These are phyloP conservation scores for Porogramme epimiltina DNA, from an alignment of 1,284 basidiomycete genomes.

Conservation along the genomic window DNA sequence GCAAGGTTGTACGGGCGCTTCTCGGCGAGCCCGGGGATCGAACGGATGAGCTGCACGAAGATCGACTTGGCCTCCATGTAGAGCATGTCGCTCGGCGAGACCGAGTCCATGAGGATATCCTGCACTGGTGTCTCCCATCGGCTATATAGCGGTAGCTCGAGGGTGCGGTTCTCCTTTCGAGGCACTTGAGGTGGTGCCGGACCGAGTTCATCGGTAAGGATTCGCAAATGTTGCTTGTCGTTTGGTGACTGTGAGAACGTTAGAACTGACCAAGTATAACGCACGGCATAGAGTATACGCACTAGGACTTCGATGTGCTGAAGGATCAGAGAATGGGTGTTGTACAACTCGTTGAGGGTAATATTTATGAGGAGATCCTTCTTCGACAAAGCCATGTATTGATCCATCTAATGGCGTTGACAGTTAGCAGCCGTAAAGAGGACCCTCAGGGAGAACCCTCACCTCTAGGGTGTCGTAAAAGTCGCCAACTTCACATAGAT, in stretches of 20 bases:
- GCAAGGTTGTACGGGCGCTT: conserved; percentile 88
- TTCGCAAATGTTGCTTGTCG: conserved; percentile 96
- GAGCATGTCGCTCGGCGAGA: conserved; percentile 97
- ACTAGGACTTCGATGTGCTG: conserved; percentile 96
- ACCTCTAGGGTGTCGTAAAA: conserved; percentile 99
- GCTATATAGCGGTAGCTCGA: conserved; percentile 92
- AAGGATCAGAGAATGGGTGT: conserved; percentile 92
- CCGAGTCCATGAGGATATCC: conserved; percentile 96
- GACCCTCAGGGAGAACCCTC: conserved; percentile 21
- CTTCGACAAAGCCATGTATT: conserved; percentile 99
- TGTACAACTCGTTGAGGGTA: conserved; percentile 99
- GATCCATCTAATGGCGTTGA: conserved; percentile 82
- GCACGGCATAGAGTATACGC: conserved; percentile 33
- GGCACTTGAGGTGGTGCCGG: conserved; percentile 92
- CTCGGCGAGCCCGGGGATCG: conserved; percentile 83
- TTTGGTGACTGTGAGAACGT: conserved; percentile 77
- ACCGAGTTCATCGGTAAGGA: conserved; percentile 94
- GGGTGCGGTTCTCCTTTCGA: conserved; percentile 94
- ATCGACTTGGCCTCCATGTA: conserved; percentile 99
- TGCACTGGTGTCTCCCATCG: conserved; percentile 99
- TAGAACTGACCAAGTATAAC: conserved; percentile 2
- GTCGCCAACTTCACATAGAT: conserved; percentile 96
- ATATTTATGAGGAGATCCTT: conserved; percentile 98
- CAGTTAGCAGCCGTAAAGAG: background rate
- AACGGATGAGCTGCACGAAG: conserved; percentile 96